phyloP scores from a whole-genome alignment of 2,329 filamentous ascomycete species.

The Fusarium concolor region DNA sequence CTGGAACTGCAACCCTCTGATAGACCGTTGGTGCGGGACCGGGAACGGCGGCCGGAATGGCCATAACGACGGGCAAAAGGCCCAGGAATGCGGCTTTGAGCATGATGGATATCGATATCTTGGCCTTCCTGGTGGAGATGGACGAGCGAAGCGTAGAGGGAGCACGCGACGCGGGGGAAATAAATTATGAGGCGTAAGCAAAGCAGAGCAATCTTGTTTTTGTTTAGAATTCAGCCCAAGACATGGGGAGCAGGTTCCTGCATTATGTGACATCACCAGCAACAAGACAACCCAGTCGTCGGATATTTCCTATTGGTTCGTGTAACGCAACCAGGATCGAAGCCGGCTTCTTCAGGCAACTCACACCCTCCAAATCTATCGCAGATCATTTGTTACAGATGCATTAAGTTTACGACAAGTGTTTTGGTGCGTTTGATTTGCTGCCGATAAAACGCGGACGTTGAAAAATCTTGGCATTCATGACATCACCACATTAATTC shows the following conservation, averaged over 20 bases:
- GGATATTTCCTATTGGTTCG: constrained; percentile 22
- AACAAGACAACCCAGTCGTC: constrained; percentile 15
- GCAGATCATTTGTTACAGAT: constrained; percentile 22
- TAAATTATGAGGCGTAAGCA: background rate
- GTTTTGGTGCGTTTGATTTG: background rate
- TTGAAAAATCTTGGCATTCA: constrained; percentile 15
- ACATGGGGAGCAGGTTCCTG: constrained; percentile 34
- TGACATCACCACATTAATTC: constrained; percentile 30
- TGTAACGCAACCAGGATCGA: constrained; percentile 10
- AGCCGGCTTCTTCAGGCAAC: constrained; percentile 30
- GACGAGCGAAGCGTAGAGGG: background rate
- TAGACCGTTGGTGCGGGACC: constrained; percentile 38
- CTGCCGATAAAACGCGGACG: background rate
- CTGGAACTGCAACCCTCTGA: constrained; percentile 23
- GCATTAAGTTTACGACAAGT: constrained; percentile 7
- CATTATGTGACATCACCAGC: constrained; percentile 37
- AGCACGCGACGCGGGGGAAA: background rate
- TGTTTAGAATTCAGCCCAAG: constrained; percentile 10
- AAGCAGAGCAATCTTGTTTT: constrained; percentile 19
- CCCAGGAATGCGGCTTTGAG: constrained; percentile 36
- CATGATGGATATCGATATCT: constrained; percentile 21
- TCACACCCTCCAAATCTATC: constrained; percentile 3
- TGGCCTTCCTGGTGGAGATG: background rate
- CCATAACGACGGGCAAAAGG: constrained; percentile 40
- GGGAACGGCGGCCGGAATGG: constrained; percentile 41